Conservation (phyloP, 495 filamentous ascomycete species). For the Penicillium turbatum region DNA sequence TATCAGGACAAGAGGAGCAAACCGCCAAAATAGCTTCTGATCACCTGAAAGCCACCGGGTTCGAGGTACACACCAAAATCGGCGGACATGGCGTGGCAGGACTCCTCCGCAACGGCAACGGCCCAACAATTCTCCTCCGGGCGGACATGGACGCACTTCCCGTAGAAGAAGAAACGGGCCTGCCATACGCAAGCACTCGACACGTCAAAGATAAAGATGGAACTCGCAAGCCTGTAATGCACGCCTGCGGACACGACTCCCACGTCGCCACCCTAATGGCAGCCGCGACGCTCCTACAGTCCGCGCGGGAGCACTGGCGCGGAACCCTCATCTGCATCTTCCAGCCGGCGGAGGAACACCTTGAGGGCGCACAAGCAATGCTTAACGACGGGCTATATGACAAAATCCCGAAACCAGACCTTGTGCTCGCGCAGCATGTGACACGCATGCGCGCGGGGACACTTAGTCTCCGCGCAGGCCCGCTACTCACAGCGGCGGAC, state of each 20-base stretch:
- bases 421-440: constrained; percentile 57
- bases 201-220: constrained; percentile 44
- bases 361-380: constrained; percentile 56
- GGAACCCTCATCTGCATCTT: constrained; percentile 57
- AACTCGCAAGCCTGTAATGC: constrained; percentile 50
- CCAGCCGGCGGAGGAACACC: constrained; percentile 57
- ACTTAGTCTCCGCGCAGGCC: constrained; percentile 28
- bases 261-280: constrained; percentile 53
- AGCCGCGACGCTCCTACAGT: constrained; percentile 41
- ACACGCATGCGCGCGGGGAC: constrained; percentile 41
- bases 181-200: constrained; percentile 50
- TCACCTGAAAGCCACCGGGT: constrained; percentile 37
- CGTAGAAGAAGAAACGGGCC: constrained; percentile 50
- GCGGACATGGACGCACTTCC: constrained; percentile 63
- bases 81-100: constrained; percentile 55
- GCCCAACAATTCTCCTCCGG: constrained; percentile 51
- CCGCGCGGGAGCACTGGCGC: constrained; percentile 42
- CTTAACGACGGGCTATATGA: constrained; percentile 58
- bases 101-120: constrained; percentile 52
- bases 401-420: constrained; percentile 44
- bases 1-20: constrained; percentile 45
- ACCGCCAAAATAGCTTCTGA: constrained; percentile 40
- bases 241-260: constrained; percentile 65
- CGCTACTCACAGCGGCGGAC: constrained; percentile 38
- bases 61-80: constrained; percentile 45